phyloP scores from a whole-genome alignment of 352 stramenopile species.

The Phytophthora meadii region DNA sequence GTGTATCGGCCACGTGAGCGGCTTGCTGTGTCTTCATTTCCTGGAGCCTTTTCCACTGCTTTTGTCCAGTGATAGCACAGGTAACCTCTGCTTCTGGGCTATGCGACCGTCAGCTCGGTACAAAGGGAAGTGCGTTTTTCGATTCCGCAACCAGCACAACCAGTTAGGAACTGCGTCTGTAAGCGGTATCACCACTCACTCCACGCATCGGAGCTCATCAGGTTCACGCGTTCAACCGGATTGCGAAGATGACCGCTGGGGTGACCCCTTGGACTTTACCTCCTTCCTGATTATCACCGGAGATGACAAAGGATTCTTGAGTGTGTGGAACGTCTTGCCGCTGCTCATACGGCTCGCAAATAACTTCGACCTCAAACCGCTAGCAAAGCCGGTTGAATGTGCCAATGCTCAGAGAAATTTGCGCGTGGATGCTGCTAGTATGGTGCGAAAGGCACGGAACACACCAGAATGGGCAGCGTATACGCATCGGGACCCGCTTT shows the following conservation, averaged over 20 bases:
- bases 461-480: constrained; percentile 71
- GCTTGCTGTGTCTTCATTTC: constrained; percentile 71
- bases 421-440: constrained; percentile 68
- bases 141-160: constrained; percentile 67
- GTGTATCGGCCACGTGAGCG: constrained; percentile 77
- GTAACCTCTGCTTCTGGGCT: constrained; percentile 82
- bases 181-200: constrained; percentile 53
- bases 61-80: constrained; percentile 68
- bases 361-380: constrained; percentile 47
- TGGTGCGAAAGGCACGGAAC: constrained; percentile 76
- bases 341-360: constrained; percentile 70
- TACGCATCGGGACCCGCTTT: constrained; percentile 48
- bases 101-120: constrained; percentile 62
- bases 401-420: constrained; percentile 77
- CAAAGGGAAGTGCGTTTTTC: constrained; percentile 80
- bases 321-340: constrained; percentile 74
- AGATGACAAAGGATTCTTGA: constrained; percentile 82
- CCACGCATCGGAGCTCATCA: constrained; percentile 18
- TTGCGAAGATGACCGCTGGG: constrained; percentile 26
- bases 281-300: constrained; percentile 69
- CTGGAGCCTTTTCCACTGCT: constrained; percentile 79
- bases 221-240: constrained; percentile 1
- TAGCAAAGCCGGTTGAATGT: constrained; percentile 71
- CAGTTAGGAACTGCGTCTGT: constrained; percentile 49
- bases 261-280: constrained; percentile 36